Evolutionary conservation across 345 rosid species (phyloP), one percentile per base, ranked within the genome.

Genomic region (Acer negundo): DNA sequence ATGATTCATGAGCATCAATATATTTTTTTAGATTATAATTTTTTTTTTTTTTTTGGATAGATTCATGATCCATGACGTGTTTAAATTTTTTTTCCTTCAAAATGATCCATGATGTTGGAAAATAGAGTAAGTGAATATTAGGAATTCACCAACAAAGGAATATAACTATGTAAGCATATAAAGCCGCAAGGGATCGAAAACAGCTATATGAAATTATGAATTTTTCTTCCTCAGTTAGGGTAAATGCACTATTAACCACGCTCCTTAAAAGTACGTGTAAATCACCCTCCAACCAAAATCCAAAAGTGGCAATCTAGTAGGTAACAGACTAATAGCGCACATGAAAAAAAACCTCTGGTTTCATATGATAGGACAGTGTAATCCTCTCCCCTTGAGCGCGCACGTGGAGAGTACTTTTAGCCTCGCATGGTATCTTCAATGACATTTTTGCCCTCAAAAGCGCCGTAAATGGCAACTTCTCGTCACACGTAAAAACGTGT

Each of bases 361-460:
- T 63, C 49, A 42, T 3, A 16, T 38, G 65, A 46, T 56, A 10
- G 65, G 62, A 62, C 31, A 11, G 47, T 22, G 61, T 5, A 8
- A 6, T 4, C 11, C 35, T 20, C 64, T 22, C 73, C 63, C 62
- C 69, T 56, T 62, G 28, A 64, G 19, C 69, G 19, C 69, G 80
- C 78, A 73, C 78, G 78, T 83, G 80, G 65, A 62, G 1, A n/a
- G 2, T 16, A 58, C 22, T 10, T 58, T 58, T 59, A 58, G 24
- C 63, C 63, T 20, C 24, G 15, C 0, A 6, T 62, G 24, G 2
- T 11, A 16, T 10, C 0, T 8, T 3, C 28, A 35, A 9, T 49
- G 49, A 46, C 70, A 7, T 3, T 17, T 47, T 31, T 72, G 69
- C 62, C 78, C 82, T 53, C 55, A 7, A 3, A 46, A 20, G 13